Evolutionary conservation across 768 basidiomycete genomes (phyloP), one percentile per base, ranked within the genome.

Genomic region (Strobilomyces dryophilus): DNA sequence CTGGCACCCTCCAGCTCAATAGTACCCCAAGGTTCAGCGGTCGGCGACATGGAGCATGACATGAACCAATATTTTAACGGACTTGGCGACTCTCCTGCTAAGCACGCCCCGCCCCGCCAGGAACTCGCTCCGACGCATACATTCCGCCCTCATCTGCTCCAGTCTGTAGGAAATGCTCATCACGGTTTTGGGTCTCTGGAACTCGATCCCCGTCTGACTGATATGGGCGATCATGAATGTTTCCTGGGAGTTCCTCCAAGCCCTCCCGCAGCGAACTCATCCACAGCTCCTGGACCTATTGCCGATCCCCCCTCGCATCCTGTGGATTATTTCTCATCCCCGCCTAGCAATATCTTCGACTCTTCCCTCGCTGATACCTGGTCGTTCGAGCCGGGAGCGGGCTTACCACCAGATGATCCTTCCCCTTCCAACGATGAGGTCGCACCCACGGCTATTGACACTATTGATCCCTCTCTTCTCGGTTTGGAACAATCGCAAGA

Each of bases 381-480:
- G 64, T 37, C 45, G 7, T 43, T 57, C 29, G 54, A 48, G 17
- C 55, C 53, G 18, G 49, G 40, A 4, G 56, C 49, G 8, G 17
- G 7, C 35, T 12, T 47, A 1, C 26, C 42, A 3, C 48, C 36
- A 15, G 46, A 51, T 12, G 31, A 47, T 14, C 9, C 34, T 24
- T n/a, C 49, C 2, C 41, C 48, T 47, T 37, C 55, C 18, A 8
- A n/a, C n/a, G 14, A 47, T 34, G 35, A 32, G 3, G 21, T 35
- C 18, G 36, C 42, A 11, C 18, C 57, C 14, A 18, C 35, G 10
- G 20, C 35, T 35, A 40, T 26, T 9, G 57, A 59, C 20, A 69
- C 68, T 5, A 69, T 69, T n/a, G 56, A 69, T 48, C 68, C 69
- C 3, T 69, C 68, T 15, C 58, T 69, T 27, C 65, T 69, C 14